phyloP scores from a whole-genome alignment of 139 green algal genomes.

The Tetradesmus lagerheimii region DNA sequence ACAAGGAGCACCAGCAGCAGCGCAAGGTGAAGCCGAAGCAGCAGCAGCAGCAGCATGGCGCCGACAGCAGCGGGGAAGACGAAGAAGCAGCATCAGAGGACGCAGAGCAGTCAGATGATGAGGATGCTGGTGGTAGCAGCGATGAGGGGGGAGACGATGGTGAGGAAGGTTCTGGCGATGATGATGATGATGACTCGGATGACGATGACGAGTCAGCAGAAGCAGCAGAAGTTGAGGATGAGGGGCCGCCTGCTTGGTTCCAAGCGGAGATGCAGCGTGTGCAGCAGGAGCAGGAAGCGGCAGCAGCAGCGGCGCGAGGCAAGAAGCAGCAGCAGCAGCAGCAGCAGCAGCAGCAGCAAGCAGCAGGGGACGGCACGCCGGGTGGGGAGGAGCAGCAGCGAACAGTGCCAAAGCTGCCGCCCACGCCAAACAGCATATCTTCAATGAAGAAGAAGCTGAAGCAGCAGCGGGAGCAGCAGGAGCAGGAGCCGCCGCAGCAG shows the following conservation, averaged over 20 bases:
- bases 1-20: constrained; percentile 29
- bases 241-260: constrained; percentile 6
- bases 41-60: constrained; percentile 25
- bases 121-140: neutral
- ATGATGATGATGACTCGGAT: neutral
- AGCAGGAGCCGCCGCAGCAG: constrained; percentile 44
- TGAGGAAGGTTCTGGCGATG: too few relatives aligned
- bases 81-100: neutral
- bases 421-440: constrained; percentile 34
- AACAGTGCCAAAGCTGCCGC: neutral
- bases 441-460: constrained; percentile 46
- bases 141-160: neutral
- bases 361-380: constrained; percentile 27
- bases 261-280: constrained; percentile 12
- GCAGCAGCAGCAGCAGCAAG: constrained; percentile 30
- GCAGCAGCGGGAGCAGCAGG: constrained; percentile 39
- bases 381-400: constrained; percentile 36
- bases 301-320: too few relatives aligned
- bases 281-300: neutral
- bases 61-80: neutral
- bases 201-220: constrained; percentile 33
- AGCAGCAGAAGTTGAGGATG: constrained; percentile 5
- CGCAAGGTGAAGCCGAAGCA: constrained; percentile 30
- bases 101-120: neutral
- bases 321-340: constrained; percentile 10